phyloP scores from a whole-genome alignment of 2,329 filamentous ascomycete species.

The Fusarium fracticaudum region DNA sequence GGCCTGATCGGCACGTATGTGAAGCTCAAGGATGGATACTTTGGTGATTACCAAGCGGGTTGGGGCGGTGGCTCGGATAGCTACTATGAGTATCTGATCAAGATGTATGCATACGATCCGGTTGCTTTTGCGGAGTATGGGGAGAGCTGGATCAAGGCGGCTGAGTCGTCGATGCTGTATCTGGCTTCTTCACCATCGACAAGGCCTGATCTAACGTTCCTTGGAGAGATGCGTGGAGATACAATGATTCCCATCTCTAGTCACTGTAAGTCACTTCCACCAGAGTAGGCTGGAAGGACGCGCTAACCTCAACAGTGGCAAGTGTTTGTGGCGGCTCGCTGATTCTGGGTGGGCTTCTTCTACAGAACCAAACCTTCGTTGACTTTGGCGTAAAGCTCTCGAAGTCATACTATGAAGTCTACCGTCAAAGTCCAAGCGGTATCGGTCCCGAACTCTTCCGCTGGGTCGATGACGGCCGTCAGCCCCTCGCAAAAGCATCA shows the following conservation, averaged over 20 bases:
- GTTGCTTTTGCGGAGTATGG: conserved; percentile 9
- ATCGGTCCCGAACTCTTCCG: conserved; percentile 32
- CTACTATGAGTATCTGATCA: conserved; percentile 37
- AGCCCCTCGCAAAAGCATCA: conserved; percentile 3
- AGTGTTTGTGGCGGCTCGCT: conserved; percentile 4
- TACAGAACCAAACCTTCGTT: not conserved
- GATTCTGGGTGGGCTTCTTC: not conserved
- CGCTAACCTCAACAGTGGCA: not conserved
- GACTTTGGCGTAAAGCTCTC: conserved; percentile 3
- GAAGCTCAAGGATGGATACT: conserved; percentile 1
- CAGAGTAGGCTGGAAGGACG: too few species aligned
- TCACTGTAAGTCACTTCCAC: not conserved
- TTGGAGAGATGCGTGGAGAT: not conserved
- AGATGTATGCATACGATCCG: conserved; percentile 37
- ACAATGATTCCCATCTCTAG: not conserved
- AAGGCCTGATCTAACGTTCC: not conserved
- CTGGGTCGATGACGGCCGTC: conserved; percentile 30
- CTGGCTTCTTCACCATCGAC: conserved; percentile 5
- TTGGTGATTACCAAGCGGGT: conserved; percentile 30
- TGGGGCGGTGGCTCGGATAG: conserved; percentile 36
- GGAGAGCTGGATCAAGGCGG: not conserved
- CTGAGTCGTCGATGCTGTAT: not conserved
- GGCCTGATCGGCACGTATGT: conserved; percentile 26
- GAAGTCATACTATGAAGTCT: conserved; percentile 8
- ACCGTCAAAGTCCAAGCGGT: conserved; percentile 19